Conservation (phyloP, 768 basidiomycete species). For the Rhodotorula toruloides region DNA sequence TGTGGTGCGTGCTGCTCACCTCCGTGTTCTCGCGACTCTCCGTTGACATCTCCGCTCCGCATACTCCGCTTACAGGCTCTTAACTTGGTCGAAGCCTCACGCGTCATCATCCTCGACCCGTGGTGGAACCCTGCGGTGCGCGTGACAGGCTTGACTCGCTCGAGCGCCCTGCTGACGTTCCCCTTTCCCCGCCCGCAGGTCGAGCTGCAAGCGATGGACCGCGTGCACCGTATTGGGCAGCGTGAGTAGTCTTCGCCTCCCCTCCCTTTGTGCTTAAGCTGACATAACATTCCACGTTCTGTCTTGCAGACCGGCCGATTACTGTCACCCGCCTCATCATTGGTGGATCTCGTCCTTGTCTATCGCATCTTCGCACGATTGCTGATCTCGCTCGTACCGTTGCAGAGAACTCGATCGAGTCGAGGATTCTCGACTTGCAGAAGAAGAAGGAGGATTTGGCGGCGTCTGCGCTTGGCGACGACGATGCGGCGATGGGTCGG, state of each 20-base stretch:
- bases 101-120: constrained; percentile 44
- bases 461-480: constrained; percentile 37
- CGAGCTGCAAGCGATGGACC: constrained; percentile 48
- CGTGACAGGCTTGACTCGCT: constrained; percentile 51
- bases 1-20: constrained; percentile 43
- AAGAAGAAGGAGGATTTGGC: constrained; percentile 58
- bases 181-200: constrained; percentile 51
- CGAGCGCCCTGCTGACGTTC: not conserved
- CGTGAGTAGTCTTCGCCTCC: constrained; percentile 7
- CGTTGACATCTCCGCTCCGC: not conserved
- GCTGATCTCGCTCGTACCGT: not conserved
- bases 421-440: constrained; percentile 86
- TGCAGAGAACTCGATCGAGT: constrained; percentile 63
- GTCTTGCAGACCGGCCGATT: constrained; percentile 72
- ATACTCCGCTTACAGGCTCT: constrained; percentile 55
- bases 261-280: not conserved
- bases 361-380: not conserved
- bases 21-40: constrained; percentile 34
- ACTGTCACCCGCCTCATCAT: constrained; percentile 88
- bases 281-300: not conserved
- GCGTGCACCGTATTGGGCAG: constrained; percentile 38
- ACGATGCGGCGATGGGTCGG: constrained; percentile 77
- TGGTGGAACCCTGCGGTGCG: constrained; percentile 87
- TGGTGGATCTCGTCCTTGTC: constrained; percentile 42
- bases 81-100: constrained; percentile 64